Percentiles rank a stretch among this genome's conserved stretches.
These are phyloP conservation scores for Teratosphaeriaceae sp. DNA, from an alignment of 2,329 filamentous ascomycete species.

Conservation along the genomic window DNA sequence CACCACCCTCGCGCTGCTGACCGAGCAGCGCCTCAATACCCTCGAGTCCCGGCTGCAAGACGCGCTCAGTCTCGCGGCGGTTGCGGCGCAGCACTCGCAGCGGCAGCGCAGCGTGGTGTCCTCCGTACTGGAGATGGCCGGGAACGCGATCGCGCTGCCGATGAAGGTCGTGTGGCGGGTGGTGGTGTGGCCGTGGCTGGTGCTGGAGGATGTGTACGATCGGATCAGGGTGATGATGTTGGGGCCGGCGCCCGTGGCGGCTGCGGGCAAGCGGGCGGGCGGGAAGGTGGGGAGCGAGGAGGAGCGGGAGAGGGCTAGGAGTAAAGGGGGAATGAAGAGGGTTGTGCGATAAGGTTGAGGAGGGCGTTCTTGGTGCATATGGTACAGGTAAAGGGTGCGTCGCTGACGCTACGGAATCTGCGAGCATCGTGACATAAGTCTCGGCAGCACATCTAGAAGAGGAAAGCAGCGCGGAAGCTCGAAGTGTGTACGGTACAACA, in stretches of 20 bases:
- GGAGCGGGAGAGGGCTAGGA: neutral
- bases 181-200: conserved; percentile 13
- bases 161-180: conserved; percentile 16
- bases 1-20: conserved; percentile 66
- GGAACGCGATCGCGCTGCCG: conserved; percentile 6
- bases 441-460: too few species aligned
- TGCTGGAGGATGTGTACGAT: conserved; percentile 19
- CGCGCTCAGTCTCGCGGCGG: conserved; percentile 72
- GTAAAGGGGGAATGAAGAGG: neutral
- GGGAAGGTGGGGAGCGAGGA: neutral
- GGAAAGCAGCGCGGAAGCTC: too few species aligned
- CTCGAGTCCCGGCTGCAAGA: conserved; percentile 69
- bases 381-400: too few species aligned
- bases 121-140: conserved; percentile 13
- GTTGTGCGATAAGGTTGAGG: neutral
- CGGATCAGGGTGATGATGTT: conserved; percentile 17
- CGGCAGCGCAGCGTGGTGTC: conserved; percentile 17
- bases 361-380: conserved; percentile 1
- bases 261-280: too few species aligned
- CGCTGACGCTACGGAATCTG: too few species aligned
- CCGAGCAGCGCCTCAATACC: conserved; percentile 65
- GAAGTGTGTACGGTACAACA: too few species aligned
- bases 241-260: conserved; percentile 10
- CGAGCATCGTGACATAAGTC: too few species aligned
- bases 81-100: conserved; percentile 49